A percentile compares a stretch with the other conserved stretches of the same genome.
phyloP scores from a whole-genome alignment of 78 protist species.

The Anaeramoeba flamelloides region DNA sequence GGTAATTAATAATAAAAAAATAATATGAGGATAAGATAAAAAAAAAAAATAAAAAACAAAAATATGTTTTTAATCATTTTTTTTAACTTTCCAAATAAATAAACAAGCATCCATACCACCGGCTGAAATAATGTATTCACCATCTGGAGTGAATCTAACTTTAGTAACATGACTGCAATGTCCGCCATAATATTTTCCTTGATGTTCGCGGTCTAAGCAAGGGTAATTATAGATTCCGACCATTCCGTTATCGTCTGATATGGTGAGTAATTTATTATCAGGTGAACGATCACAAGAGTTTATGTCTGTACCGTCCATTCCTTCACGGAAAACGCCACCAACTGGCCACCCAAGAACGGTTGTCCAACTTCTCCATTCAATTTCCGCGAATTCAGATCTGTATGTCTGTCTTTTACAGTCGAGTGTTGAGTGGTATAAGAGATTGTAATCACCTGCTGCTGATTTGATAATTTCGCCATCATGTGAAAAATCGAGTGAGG shows the following conservation, averaged over 20 bases:
- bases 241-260: background rate
- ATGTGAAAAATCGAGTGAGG: background rate
- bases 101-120: background rate
- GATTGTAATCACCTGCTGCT: background rate
- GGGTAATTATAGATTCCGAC: background rate
- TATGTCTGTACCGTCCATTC: background rate
- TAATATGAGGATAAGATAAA: too few relatives aligned
- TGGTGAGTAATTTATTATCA: background rate
- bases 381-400: background rate
- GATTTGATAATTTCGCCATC: background rate
- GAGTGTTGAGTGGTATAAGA: background rate
- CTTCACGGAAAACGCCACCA: background rate
- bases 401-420: background rate
- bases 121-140: background rate
- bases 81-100: background rate
- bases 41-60: too few relatives aligned
- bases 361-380: background rate
- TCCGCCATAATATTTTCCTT: background rate
- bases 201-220: background rate
- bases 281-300: background rate
- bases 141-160: background rate
- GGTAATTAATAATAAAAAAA: too few relatives aligned
- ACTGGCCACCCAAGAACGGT: background rate
- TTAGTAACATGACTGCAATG: background rate
- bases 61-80: too few relatives aligned